These are phyloP conservation scores for Raddia distichophylla DNA, from an alignment of 176 grass and related monocot genomes.

Conservation along the genomic window DNA sequence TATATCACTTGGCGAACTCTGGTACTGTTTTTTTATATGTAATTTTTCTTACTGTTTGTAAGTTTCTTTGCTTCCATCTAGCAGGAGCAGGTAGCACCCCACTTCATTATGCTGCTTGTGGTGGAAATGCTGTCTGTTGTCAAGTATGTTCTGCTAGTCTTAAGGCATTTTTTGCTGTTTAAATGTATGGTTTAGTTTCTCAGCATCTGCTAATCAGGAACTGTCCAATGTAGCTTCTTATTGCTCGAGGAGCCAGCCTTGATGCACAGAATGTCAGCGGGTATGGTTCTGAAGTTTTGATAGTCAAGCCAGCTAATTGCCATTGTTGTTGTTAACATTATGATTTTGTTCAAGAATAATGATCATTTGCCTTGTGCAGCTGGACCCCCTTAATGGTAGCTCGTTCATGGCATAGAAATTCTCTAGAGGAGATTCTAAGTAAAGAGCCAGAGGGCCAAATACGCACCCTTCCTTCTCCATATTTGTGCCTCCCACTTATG, in stretches of 20 bases:
- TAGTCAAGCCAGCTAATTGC: conserved; percentile 23
- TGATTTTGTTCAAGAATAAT: conserved; percentile 21
- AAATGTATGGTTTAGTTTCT: conserved; percentile 27
- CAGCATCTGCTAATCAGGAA: conserved; percentile 26
- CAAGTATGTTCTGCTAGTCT: conserved; percentile 64
- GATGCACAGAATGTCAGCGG: conserved; percentile 63
- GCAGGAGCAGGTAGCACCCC: conserved; percentile 91
- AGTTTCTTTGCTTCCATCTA: conserved; percentile 31
- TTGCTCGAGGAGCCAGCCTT: conserved; percentile 80
- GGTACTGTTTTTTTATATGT: background rate
- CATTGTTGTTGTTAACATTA: conserved; percentile 9
- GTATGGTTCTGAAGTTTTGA: conserved; percentile 45
- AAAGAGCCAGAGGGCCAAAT: conserved; percentile 48
- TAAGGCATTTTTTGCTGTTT: conserved; percentile 1
- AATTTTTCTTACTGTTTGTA: background rate
- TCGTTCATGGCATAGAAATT: conserved; percentile 82
- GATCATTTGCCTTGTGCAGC: conserved; percentile 50
- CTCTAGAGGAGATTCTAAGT: conserved; percentile 69
- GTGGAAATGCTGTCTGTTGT: conserved; percentile 91
- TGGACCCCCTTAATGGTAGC: conserved; percentile 88
- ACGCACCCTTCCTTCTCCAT: conserved; percentile 74
- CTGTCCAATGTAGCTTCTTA: conserved; percentile 68
- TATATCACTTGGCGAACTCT: conserved; percentile 7
- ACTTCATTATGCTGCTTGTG: conserved; percentile 95
- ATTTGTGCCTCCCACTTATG: conserved; percentile 89